Percentiles rank a stretch among this genome's conserved stretches.
Conservation (phyloP, 495 filamentous ascomycete genomes). For the Xylaria curta region DNA sequence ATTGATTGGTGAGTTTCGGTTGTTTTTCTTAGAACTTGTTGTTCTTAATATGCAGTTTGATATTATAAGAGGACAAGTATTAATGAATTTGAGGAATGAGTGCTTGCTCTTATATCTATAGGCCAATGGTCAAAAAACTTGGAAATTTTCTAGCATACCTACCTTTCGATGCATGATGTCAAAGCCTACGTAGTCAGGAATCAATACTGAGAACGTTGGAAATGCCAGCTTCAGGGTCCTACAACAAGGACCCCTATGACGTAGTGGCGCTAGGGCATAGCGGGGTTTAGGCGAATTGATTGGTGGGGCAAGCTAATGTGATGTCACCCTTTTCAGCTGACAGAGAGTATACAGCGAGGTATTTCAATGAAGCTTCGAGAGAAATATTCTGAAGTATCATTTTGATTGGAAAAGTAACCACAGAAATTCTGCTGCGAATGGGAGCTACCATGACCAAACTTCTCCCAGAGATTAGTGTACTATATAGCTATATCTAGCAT, state of each 20-base stretch:
- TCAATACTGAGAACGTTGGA: neutral
- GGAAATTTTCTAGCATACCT: neutral
- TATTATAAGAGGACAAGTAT: neutral
- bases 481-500: too few species aligned
- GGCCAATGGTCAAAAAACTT: neutral
- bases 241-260: constrained; percentile 28
- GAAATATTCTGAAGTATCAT: too few species aligned
- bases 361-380: too few species aligned
- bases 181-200: neutral
- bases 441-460: neutral
- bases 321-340: constrained; percentile 2
- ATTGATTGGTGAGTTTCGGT: neutral
- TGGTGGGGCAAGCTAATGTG: neutral
- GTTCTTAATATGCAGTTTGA: neutral
- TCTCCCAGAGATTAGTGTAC: neutral
- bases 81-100: neutral
- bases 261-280: constrained; percentile 7
- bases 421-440: too few species aligned
- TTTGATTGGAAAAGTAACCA: too few species aligned
- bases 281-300: neutral
- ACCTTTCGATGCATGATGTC: constrained; percentile 16
- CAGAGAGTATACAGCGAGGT: too few species aligned
- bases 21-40: neutral
- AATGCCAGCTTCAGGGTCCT: neutral
- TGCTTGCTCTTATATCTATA: constrained; percentile 5